These are phyloP conservation scores for Kwoniella dendrophila DNA, from an alignment of 768 basidiomycete genomes.

Conservation along the genomic window DNA sequence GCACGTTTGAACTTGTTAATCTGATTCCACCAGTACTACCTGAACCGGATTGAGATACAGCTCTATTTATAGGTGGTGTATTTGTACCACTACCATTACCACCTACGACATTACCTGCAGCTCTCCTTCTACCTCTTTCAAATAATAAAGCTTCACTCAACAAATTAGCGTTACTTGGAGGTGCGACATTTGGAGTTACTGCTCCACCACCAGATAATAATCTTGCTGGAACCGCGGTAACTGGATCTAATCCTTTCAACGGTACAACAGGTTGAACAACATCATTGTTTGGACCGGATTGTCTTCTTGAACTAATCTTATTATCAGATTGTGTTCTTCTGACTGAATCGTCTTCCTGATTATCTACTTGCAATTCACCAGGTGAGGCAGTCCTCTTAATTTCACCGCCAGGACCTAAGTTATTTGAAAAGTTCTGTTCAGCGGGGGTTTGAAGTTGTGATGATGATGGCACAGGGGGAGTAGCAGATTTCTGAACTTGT, in stretches of 20 bases:
- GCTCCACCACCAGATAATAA: constrained; percentile 9
- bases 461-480: constrained; percentile 1
- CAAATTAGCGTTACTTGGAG: constrained; percentile 16
- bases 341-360: not conserved
- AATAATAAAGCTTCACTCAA: constrained; percentile 25
- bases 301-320: constrained; percentile 1
- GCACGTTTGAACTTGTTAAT: constrained; percentile 3
- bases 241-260: constrained; percentile 18
- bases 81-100: too few species aligned
- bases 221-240: constrained; percentile 24
- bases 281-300: not conserved
- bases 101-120: not conserved
- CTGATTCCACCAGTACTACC: too few species aligned
- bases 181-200: constrained; percentile 9
- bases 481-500: not conserved
- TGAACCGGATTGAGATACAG: constrained; percentile 3
- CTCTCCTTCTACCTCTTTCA: constrained; percentile 21
- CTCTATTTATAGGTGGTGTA: constrained; percentile 1
- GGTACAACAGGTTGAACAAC: not conserved
- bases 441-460: not conserved
- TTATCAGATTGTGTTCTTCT: constrained; percentile 16
- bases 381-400: constrained; percentile 8
- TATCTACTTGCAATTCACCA: not conserved
- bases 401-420: not conserved
- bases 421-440: not conserved